phyloP scores from a whole-genome alignment of 2,329 filamentous ascomycete genomes.

The Colletotrichum tofieldiae region DNA sequence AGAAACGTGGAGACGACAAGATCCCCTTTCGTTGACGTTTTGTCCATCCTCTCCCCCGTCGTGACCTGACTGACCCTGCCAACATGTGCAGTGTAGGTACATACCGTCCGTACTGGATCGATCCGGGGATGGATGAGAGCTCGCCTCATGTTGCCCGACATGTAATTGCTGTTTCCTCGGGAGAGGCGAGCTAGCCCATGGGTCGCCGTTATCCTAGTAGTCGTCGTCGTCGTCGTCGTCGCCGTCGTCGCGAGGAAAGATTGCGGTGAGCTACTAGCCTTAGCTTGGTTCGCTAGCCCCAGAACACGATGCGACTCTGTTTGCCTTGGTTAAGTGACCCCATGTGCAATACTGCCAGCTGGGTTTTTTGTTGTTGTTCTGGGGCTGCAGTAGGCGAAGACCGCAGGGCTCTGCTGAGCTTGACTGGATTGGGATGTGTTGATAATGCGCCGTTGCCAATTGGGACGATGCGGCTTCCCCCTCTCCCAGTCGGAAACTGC shows the following conservation, averaged over 20 bases:
- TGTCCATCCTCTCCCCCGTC: not conserved
- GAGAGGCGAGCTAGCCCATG: constrained; percentile 2
- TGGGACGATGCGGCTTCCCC: not conserved
- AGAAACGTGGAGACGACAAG: not conserved
- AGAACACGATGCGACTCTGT: constrained; percentile 2
- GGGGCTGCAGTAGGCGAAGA: not conserved
- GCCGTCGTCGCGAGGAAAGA: not conserved
- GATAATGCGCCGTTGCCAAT: constrained; percentile 17
- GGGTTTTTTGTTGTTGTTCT: constrained; percentile 3
- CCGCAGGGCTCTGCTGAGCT: not conserved
- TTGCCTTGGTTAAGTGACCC: not conserved
- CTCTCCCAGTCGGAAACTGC: not conserved
- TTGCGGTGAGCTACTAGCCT: constrained; percentile 26
- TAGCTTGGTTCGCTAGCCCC: not conserved
- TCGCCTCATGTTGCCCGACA: constrained; percentile 8
- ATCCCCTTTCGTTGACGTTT: not conserved
- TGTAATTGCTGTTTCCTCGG: not conserved
- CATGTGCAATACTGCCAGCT: constrained; percentile 1
- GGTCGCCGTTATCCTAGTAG: not conserved
- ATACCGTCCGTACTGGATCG: not conserved
- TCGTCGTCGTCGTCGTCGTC: not conserved
- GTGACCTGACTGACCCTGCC: not conserved
- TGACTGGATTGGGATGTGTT: constrained; percentile 16
- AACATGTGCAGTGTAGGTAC: not conserved
- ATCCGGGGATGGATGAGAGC: not conserved